Percentiles rank a stretch among this genome's conserved stretches.
These are phyloP conservation scores for Yamadazyma oceani DNA, from an alignment of 1,139 yeast species.

Conservation along the genomic window DNA sequence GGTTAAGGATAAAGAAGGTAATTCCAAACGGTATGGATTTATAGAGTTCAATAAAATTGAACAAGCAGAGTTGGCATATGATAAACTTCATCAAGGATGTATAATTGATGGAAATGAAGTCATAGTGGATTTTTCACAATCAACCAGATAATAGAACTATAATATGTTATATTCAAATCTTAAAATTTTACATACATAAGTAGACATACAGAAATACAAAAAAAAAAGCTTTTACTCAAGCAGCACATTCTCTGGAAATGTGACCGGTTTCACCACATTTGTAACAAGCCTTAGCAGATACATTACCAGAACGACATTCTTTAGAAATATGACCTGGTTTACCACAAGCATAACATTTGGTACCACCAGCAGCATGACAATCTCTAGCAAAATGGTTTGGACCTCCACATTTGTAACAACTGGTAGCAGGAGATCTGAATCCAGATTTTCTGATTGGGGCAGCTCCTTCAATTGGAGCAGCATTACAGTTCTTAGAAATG, in stretches of 20 bases:
- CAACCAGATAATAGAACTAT: conserved; percentile 26
- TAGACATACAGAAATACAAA: conserved; percentile 6
- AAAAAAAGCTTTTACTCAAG: conserved; percentile 9
- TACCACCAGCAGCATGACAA: conserved; percentile 65
- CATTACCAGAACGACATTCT: conserved; percentile 61
- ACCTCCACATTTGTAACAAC: conserved; percentile 91
- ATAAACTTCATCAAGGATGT: conserved; percentile 55
- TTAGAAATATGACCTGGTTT: conserved; percentile 84
- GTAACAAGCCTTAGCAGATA: conserved; percentile 49
- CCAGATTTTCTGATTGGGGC: conserved; percentile 21
- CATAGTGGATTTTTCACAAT: conserved; percentile 69
- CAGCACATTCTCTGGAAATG: conserved; percentile 37
- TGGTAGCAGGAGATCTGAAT: conserved; percentile 37
- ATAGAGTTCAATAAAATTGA: conserved; percentile 50
- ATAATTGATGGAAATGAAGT: conserved; percentile 64
- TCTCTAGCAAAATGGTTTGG: conserved; percentile 93
- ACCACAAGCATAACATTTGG: conserved; percentile 92
- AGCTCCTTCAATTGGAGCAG: conserved; percentile 23
- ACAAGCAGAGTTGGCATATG: conserved; percentile 60
- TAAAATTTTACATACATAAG: conserved; percentile 1
- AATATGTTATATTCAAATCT: neutral
- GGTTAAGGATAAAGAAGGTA: conserved; percentile 44
- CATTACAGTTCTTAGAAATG: conserved; percentile 70
- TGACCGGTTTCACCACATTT: conserved; percentile 40
- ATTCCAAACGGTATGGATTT: conserved; percentile 60